Conservation (phyloP, 2,329 filamentous ascomycete genomes). For the Botrytis pseudocinerea region DNA sequence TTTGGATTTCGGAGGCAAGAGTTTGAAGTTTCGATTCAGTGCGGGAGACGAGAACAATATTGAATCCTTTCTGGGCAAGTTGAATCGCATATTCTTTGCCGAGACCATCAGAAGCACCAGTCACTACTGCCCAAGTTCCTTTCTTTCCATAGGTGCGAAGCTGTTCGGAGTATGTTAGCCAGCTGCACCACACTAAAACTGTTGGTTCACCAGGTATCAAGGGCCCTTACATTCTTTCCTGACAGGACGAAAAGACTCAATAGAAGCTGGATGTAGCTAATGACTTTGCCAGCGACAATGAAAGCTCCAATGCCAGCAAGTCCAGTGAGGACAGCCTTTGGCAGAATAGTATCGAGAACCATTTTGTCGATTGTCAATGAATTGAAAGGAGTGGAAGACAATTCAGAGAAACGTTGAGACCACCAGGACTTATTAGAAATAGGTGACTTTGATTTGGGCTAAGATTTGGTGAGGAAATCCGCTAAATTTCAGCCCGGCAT, state of each 20-base stretch:
- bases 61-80: slow-evolving; percentile 89
- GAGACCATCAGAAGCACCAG: slow-evolving; percentile 92
- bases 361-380: slow-evolving; percentile 20
- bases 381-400: background rate
- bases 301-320: slow-evolving; percentile 58
- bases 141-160: slow-evolving; percentile 87
- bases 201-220: background rate
- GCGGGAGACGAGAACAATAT: slow-evolving; percentile 90
- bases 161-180: slow-evolving; percentile 47
- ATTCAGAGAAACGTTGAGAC: slow-evolving; percentile 2
- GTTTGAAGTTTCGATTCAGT: slow-evolving; percentile 87
- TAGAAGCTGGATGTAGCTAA: slow-evolving; percentile 62
- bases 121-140: slow-evolving; percentile 92
- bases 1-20: slow-evolving; percentile 72
- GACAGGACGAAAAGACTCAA: slow-evolving; percentile 68
- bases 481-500: background rate
- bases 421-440: background rate
- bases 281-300: slow-evolving; percentile 55
- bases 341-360: slow-evolving; percentile 30
- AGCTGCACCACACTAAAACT: background rate
- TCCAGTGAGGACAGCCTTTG: slow-evolving; percentile 27
- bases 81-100: slow-evolving; percentile 95
- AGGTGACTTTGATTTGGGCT: background rate
- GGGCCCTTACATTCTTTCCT: slow-evolving; percentile 55
- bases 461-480: background rate